phyloP scores from a whole-genome alignment of 306 rosid genomes.

The Calophaca sinica region DNA sequence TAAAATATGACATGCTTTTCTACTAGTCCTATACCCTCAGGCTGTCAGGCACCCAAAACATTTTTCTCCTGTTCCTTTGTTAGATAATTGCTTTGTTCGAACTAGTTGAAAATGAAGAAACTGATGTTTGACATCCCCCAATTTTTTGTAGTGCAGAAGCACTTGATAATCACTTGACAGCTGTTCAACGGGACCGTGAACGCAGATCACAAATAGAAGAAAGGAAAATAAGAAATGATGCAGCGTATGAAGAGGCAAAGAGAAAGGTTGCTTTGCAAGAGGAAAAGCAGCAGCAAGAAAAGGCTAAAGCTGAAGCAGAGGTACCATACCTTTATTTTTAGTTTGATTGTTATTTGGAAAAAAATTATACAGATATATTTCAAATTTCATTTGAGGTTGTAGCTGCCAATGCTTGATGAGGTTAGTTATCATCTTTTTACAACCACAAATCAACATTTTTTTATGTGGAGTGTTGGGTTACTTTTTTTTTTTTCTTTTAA shows the following conservation, averaged over 20 bases:
- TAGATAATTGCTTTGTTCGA: constrained; percentile 16
- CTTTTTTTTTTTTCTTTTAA: too few relatives aligned
- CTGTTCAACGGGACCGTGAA: constrained; percentile 83
- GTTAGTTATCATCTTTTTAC: constrained; percentile 34
- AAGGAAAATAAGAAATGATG: constrained; percentile 85
- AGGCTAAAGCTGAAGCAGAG: constrained; percentile 86
- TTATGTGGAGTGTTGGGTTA: constrained; percentile 17
- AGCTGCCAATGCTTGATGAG: constrained; percentile 24
- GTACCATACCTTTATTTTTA: constrained; percentile 51
- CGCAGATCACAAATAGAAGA: constrained; percentile 90
- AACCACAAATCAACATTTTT: constrained; percentile 19
- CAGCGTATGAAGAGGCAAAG: constrained; percentile 88
- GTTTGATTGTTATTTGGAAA: constrained; percentile 31
- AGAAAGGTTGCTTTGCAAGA: constrained; percentile 81
- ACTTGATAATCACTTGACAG: constrained; percentile 89
- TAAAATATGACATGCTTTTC: constrained; percentile 24
- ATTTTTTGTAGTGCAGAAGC: constrained; percentile 78
- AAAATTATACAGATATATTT: constrained; percentile 7
- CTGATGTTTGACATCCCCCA: constrained; percentile 42
- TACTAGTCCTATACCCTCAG: not conserved
- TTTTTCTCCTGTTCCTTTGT: constrained; percentile 12
- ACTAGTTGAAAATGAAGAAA: constrained; percentile 35
- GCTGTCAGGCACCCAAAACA: not conserved
- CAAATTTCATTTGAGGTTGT: constrained; percentile 32
- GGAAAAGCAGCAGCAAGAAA: constrained; percentile 84